Base-by-base conservation (phyloP, 495 filamentous ascomycete genomes). In the Cladorrhinum samala region DNA sequence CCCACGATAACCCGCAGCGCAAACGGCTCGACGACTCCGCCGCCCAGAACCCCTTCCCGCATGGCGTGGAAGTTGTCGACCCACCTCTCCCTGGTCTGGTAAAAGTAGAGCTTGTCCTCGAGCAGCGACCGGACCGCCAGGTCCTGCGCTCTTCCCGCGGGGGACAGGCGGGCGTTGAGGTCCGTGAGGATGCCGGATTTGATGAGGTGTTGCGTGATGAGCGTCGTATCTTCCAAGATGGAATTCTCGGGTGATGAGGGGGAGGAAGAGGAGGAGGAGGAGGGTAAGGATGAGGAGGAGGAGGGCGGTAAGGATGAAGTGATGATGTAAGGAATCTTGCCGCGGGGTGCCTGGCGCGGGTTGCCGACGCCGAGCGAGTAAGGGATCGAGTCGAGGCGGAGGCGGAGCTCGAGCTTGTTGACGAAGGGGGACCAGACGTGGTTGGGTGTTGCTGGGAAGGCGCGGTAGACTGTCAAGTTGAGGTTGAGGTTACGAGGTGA, bases 391-490 rank as follows among this genome's bases (percentile, higher is more conserved):
- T 67, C 72, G 49, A 83, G 74, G 19, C 83, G 82, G 7, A 87
- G 70, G 1, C 81, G 82, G 20, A 77, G 69, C 57, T 87, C 83
- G 49, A 86, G 74, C 63, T 86, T 87, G 33, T 60, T 80, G 46
- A 83, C 81, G 58, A 83, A 86, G 17, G 84, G 82, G 0, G 83
- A 86, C 80, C 80, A 83, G 50, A 74, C 71, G 57, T 84, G 75
- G 41, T 45, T 55, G 3, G 64, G 63, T 2, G 53, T 27, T 11
- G 58, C 56, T 30, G 65, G 62, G 57, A 73, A 81, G 21, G 79
- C 79, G 9, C 82, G 77, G 69, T 74, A 83, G 59, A 85, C 54
- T 23, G 69, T 78, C 50, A 81, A n/a, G n/a, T 41, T 14, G n/a
- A 17, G 7, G 18, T 16, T 14, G 21, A 9, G 6, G 40, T 8